Conservation (phyloP, 139 green algal species). For the Zygnema circumcarinatum region DNA sequence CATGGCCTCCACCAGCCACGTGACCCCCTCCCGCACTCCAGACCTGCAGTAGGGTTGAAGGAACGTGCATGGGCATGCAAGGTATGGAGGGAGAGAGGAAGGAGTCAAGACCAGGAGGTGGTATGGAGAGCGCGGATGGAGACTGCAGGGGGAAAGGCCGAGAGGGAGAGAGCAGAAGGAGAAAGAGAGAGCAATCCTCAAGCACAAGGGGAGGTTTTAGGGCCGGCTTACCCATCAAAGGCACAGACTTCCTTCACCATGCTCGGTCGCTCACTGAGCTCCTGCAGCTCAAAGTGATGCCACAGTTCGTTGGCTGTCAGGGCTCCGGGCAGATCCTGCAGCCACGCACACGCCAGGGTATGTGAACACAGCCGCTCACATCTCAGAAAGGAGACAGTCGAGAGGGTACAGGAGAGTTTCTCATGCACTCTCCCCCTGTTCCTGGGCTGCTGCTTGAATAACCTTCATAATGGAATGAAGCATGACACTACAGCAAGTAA, state of each 20-base stretch:
- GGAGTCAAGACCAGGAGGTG: neutral
- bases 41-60: constrained; percentile 19
- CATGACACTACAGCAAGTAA: too few species aligned
- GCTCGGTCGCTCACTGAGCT: constrained; percentile 14
- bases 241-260: constrained; percentile 74
- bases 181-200: neutral
- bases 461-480: too few species aligned
- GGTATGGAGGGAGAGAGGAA: neutral
- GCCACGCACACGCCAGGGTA: too few species aligned
- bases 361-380: neutral
- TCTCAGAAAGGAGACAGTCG: neutral
- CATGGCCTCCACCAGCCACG: constrained; percentile 85
- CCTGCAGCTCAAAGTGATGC: constrained; percentile 29
- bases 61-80: neutral
- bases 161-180: neutral
- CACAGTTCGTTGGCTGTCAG: constrained; percentile 35
- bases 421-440: neutral
- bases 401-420: constrained; percentile 3
- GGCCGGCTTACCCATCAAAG: constrained; percentile 73
- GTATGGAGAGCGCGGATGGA: neutral
- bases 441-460: neutral
- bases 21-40: constrained; percentile 69
- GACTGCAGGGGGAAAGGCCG: neutral
- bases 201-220: too few species aligned
- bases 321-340: constrained; percentile 56